phyloP scores from a whole-genome alignment of 2,329 filamentous ascomycete genomes.

The Diatrype stigma region DNA sequence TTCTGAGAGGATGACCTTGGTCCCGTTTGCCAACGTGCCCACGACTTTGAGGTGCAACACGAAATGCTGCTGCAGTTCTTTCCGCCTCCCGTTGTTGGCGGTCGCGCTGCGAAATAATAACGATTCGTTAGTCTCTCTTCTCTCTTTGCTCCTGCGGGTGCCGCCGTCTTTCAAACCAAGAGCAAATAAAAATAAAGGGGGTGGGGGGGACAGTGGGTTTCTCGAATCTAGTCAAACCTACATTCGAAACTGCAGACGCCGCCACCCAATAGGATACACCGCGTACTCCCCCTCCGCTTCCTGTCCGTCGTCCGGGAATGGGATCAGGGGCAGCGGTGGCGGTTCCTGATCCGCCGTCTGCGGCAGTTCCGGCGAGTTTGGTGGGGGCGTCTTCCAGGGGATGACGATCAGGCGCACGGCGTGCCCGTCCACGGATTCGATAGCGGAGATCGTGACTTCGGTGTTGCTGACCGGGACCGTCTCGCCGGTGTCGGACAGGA shows the following conservation, averaged over 20 bases:
- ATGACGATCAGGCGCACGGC: slow-evolving; percentile 92
- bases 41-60: slow-evolving; percentile 82
- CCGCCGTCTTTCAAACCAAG: too few species aligned
- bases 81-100: slow-evolving; percentile 89
- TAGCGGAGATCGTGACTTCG: slow-evolving; percentile 86
- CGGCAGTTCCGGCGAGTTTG: slow-evolving; percentile 64
- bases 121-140: not conserved
- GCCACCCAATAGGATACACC: slow-evolving; percentile 91
- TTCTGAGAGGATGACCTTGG: slow-evolving; percentile 76
- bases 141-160: too few species aligned
- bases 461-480: slow-evolving; percentile 76
- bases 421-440: slow-evolving; percentile 91
- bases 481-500: slow-evolving; percentile 74
- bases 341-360: slow-evolving; percentile 78
- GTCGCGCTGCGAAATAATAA: slow-evolving; percentile 59
- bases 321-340: slow-evolving; percentile 70
- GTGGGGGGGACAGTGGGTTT: not conserved
- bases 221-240: slow-evolving; percentile 32
- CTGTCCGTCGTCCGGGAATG: slow-evolving; percentile 57
- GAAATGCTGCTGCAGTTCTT: slow-evolving; percentile 96
- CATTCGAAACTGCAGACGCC: slow-evolving; percentile 86
- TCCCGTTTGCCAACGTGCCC: slow-evolving; percentile 78
- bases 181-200: not conserved
- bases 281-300: slow-evolving; percentile 74
- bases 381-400: slow-evolving; percentile 93